Percentiles rank a stretch among this genome's conserved stretches.
These are phyloP conservation scores for Populus hybrid DNA, from an alignment of 441 rosid species.

Conservation along the genomic window DNA sequence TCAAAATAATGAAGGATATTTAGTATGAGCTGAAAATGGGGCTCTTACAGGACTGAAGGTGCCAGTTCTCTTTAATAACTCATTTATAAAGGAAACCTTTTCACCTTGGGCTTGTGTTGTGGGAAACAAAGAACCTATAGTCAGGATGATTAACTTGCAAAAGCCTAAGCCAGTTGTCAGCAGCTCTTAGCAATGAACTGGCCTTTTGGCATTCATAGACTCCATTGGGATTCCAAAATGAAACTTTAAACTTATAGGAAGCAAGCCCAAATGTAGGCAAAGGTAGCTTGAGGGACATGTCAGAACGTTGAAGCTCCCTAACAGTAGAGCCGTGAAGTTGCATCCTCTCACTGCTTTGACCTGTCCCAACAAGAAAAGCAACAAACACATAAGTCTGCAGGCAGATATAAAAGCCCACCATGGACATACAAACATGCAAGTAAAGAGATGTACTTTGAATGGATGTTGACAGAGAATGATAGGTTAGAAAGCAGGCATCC, in stretches of 20 bases:
- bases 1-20: not conserved
- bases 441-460: conserved; percentile 39
- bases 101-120: conserved; percentile 34
- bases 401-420: not conserved
- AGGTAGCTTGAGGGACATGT: conserved; percentile 42
- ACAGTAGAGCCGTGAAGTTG: conserved; percentile 22
- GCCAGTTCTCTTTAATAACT: not conserved
- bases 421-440: not conserved
- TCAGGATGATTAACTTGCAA: conserved; percentile 76
- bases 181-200: conserved; percentile 50
- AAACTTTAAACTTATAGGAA: conserved; percentile 66
- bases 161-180: conserved; percentile 69
- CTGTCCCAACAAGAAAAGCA: conserved; percentile 27
- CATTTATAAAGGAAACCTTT: not conserved
- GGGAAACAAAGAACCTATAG: conserved; percentile 61
- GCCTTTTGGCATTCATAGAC: conserved; percentile 51
- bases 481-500: conserved; percentile 87
- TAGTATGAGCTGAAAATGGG: not conserved
- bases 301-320: conserved; percentile 32
- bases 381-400: not conserved
- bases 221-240: conserved; percentile 74
- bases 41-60: not conserved
- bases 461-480: conserved; percentile 66
- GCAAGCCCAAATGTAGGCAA: conserved; percentile 78
- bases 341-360: conserved; percentile 25